Base-by-base conservation (phyloP, 306 rosid genomes). In the Nissolia schottii region DNA sequence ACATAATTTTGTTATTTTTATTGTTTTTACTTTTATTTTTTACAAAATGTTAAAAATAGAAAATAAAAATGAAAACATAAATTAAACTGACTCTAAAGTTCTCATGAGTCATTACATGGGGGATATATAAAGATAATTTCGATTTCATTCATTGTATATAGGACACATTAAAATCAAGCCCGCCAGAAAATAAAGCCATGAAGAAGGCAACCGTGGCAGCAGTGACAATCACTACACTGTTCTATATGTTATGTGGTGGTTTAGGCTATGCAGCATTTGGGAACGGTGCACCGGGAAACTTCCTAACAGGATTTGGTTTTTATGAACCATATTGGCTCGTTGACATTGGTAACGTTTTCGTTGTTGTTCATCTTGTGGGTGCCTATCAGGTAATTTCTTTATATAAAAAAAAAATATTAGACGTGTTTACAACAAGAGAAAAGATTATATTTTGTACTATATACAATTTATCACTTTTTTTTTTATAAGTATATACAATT, bases 281-380 rank as follows among this genome's bases (percentile, higher is more conserved):
- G 15, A 82, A 82, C 57, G 12, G 16, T 2, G 83, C 87, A 31
- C 85, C 89, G 0, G 89, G 85, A 63, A 85, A 85, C 64, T 82
- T 85, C 62, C 75, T 82, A 43, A 85, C 89, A 54, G 89, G 89
- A 71, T 85, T 85, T 80, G 89, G 89, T 3, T 85, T 85, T 66
- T 82, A 80, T 43, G 87, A 85, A 70, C 89, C 89, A 2, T 85
- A 10, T 64, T 83, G 87, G 85, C 71, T 82, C 0, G 24, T 82
- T 60, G 85, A 85, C 75, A 54, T 82, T 55, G 87, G 65, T 14
- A 85, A 85, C 70, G 8, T 74, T 25, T 80, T 81, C 61, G 34
- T 85, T 48, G 4, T 77, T 57, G n/a, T 85, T 67, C 89, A 82
- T 80, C 68, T 82, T 1, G 80, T 82, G 0, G 85, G 85, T 7